A percentile compares a stretch with the other conserved stretches of the same genome.
phyloP scores from a whole-genome alignment of 495 filamentous ascomycete genomes.

The Clavariopsis aquatica region DNA sequence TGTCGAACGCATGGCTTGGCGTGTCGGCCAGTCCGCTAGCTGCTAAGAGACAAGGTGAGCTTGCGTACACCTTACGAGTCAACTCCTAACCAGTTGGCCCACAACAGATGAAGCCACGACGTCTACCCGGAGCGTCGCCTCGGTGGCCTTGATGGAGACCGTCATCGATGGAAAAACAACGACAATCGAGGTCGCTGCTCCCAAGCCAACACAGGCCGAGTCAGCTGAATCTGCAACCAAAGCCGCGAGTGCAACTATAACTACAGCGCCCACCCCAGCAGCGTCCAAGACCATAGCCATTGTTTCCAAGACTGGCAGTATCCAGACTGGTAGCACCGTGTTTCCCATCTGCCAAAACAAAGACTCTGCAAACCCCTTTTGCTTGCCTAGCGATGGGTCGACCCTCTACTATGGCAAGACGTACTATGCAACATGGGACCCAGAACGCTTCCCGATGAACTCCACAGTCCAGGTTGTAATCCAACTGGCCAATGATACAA shows the following conservation, averaged over 20 bases:
- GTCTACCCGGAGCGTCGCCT: conserved; percentile 8
- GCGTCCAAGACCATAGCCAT: conserved; percentile 28
- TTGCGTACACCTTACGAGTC: neutral
- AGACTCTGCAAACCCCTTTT: conserved; percentile 43
- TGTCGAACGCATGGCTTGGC: conserved; percentile 28
- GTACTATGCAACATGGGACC: conserved; percentile 53
- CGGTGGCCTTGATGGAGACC: conserved; percentile 21
- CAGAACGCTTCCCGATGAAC: conserved; percentile 47
- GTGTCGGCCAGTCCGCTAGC: conserved; percentile 33
- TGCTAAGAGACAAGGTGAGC: conserved; percentile 37
- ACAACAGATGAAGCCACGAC: conserved; percentile 3
- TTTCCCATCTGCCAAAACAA: conserved; percentile 44
- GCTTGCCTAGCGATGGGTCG: conserved; percentile 45
- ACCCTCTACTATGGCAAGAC: conserved; percentile 47
- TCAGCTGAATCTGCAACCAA: conserved; percentile 15
- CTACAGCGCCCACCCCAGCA: conserved; percentile 18
- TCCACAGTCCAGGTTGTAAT: conserved; percentile 48
- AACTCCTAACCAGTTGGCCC: conserved; percentile 3
- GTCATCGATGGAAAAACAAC: conserved; percentile 32
- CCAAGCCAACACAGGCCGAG: conserved; percentile 6
- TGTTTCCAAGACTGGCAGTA: conserved; percentile 11
- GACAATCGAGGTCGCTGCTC: conserved; percentile 29
- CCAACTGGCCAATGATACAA: conserved; percentile 43
- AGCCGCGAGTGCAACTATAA: neutral
- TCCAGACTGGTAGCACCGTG: conserved; percentile 30